phyloP scores from a whole-genome alignment of 2,329 filamentous ascomycete species.

The Anisogramma anomala region DNA sequence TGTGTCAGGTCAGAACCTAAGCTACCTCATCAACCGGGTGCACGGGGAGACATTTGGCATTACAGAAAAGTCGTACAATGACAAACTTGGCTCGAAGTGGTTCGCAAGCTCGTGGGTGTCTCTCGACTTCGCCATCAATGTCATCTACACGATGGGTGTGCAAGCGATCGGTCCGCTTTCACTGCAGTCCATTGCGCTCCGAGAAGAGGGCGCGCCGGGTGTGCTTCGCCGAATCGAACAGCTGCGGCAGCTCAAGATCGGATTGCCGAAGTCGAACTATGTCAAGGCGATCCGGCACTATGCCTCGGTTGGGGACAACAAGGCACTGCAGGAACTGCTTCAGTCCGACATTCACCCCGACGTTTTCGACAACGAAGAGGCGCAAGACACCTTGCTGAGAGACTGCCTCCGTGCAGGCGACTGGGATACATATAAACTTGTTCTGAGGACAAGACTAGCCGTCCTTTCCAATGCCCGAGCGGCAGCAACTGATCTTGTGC shows the following conservation, averaged over 20 bases:
- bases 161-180: constrained; percentile 62
- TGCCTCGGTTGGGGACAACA: constrained; percentile 42
- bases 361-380: constrained; percentile 37
- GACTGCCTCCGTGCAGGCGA: constrained; percentile 27
- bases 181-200: constrained; percentile 63
- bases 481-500: constrained; percentile 24
- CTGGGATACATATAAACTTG: constrained; percentile 30
- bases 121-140: constrained; percentile 58
- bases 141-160: constrained; percentile 60
- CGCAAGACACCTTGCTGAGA: constrained; percentile 29
- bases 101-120: constrained; percentile 65
- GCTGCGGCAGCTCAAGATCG: constrained; percentile 51
- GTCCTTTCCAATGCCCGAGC: constrained; percentile 21
- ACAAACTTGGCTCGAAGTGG: constrained; percentile 64
- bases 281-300: constrained; percentile 53
- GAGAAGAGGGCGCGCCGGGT: constrained; percentile 44
- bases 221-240: constrained; percentile 49
- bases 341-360: constrained; percentile 43
- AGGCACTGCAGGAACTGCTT: constrained; percentile 34
- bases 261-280: constrained; percentile 51
- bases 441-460: constrained; percentile 33
- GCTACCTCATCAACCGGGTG: constrained; percentile 27
- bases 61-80: constrained; percentile 43
- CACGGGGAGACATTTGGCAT: constrained; percentile 30
- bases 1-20: constrained; percentile 17